These are phyloP conservation scores for Harrya chromipes DNA, from an alignment of 768 basidiomycete genomes.

Conservation along the genomic window DNA sequence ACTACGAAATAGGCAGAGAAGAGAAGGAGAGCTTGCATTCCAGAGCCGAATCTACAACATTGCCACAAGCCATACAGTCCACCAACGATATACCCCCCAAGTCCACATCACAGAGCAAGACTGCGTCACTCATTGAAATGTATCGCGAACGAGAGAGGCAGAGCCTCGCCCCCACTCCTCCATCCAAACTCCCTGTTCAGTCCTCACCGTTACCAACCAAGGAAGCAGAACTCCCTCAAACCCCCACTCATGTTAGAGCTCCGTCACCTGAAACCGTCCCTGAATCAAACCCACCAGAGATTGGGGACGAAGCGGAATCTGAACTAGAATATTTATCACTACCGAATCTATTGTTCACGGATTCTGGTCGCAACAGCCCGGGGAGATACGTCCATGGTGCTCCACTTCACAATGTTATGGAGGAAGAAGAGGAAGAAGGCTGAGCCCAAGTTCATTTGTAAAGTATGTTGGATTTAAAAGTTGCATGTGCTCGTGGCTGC, in stretches of 20 bases:
- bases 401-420: conserved; percentile 81
- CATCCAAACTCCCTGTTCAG: conserved; percentile 37
- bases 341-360: conserved; percentile 37
- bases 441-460: conserved; percentile 14
- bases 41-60: conserved; percentile 28
- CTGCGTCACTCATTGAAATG: conserved; percentile 81
- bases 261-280: conserved; percentile 16
- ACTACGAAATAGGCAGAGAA: conserved; percentile 20
- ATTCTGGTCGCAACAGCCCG: conserved; percentile 59
- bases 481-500: conserved; percentile 14
- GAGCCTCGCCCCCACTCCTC: conserved; percentile 3
- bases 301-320: conserved; percentile 25
- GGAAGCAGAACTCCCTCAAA: conserved; percentile 4
- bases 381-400: conserved; percentile 79
- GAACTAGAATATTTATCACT: conserved; percentile 32
- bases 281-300: conserved; percentile 25
- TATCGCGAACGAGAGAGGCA: conserved; percentile 70
- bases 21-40: conserved; percentile 26
- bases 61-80: conserved; percentile 16
- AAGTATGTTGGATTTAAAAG: conserved; percentile 18
- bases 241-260: neutral
- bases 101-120: conserved; percentile 49
- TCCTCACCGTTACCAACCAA: conserved; percentile 15
- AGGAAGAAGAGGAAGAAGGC: conserved; percentile 71
- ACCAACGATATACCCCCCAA: conserved; percentile 11